Evolutionary conservation across 148 eudicot genomes (phyloP).

Genomic region (Spergularia marina): DNA sequence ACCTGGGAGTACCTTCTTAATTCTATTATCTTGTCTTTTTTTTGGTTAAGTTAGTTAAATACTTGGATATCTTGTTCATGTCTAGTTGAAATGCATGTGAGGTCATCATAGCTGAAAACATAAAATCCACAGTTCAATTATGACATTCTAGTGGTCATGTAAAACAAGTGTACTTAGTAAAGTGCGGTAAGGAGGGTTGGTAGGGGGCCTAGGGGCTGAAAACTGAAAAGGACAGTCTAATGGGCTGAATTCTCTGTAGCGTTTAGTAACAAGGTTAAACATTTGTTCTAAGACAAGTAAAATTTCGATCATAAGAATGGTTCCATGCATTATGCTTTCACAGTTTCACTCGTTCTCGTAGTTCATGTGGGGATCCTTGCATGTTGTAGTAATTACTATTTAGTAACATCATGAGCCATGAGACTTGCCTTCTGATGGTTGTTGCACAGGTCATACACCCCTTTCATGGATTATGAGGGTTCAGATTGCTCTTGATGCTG

Average conservation of each 20-base stretch:
- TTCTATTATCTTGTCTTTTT: not conserved
- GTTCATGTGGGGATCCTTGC: not conserved
- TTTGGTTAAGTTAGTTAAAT: too few relatives aligned
- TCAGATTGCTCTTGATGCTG: slow-evolving; percentile 94
- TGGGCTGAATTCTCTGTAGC: too few relatives aligned
- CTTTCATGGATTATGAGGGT: slow-evolving; percentile 98
- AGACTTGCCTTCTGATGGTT: slow-evolving; percentile 9
- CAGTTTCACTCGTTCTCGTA: not conserved
- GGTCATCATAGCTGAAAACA: not conserved
- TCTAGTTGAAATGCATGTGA: not conserved
- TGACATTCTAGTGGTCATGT: not conserved
- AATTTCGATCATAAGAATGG: too few relatives aligned
- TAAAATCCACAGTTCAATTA: not conserved
- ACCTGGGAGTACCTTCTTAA: not conserved
- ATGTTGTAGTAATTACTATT: not conserved
- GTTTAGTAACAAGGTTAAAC: too few relatives aligned
- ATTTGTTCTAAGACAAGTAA: too few relatives aligned
- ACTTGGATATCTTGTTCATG: not conserved
- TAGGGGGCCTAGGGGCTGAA: too few relatives aligned
- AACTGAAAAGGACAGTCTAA: too few relatives aligned
- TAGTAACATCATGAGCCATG: not conserved
- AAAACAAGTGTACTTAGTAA: too few relatives aligned
- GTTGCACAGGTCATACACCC: slow-evolving; percentile 66
- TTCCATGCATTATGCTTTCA: too few relatives aligned
- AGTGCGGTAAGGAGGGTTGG: too few relatives aligned